Evolutionary conservation across 495 filamentous ascomycete genomes (phyloP).

Genomic region (Aspergillus avenaceus): DNA sequence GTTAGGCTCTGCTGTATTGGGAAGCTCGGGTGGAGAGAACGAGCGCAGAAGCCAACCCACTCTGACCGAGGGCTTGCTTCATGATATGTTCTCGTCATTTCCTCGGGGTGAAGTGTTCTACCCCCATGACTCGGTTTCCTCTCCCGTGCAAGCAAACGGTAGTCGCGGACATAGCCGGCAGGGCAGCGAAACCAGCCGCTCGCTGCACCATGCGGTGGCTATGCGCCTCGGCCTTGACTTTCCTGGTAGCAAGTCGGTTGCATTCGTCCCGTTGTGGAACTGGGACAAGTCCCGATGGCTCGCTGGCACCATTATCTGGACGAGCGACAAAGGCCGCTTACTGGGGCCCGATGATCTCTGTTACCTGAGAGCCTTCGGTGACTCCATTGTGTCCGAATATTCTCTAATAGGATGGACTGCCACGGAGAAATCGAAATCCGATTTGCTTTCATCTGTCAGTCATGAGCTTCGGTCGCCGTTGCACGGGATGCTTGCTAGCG

Average conservation of each 20-base stretch:
- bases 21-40: not conserved
- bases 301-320: constrained; percentile 57
- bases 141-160: not conserved
- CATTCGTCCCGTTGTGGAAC: constrained; percentile 61
- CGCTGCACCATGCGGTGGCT: constrained; percentile 4
- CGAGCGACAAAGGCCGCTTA: constrained; percentile 38
- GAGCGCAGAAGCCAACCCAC: not conserved
- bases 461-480: constrained; percentile 72
- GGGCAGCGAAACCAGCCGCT: not conserved
- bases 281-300: constrained; percentile 59
- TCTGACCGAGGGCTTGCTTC: constrained; percentile 19
- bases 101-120: constrained; percentile 29
- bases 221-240: constrained; percentile 21
- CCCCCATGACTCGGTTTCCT: not conserved
- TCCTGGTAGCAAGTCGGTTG: constrained; percentile 49
- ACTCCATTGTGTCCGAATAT: constrained; percentile 58
- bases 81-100: constrained; percentile 22
- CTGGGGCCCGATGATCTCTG: constrained; percentile 45
- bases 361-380: constrained; percentile 55
- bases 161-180: not conserved
- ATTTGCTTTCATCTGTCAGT: constrained; percentile 67
- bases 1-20: constrained; percentile 6
- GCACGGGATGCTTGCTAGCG: constrained; percentile 62
- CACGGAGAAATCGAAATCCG: constrained; percentile 57
- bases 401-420: constrained; percentile 46